A percentile compares a stretch with the other conserved stretches of the same genome.
phyloP scores from a whole-genome alignment of 305 asterid genomes.

The Fraxinus baroniana region DNA sequence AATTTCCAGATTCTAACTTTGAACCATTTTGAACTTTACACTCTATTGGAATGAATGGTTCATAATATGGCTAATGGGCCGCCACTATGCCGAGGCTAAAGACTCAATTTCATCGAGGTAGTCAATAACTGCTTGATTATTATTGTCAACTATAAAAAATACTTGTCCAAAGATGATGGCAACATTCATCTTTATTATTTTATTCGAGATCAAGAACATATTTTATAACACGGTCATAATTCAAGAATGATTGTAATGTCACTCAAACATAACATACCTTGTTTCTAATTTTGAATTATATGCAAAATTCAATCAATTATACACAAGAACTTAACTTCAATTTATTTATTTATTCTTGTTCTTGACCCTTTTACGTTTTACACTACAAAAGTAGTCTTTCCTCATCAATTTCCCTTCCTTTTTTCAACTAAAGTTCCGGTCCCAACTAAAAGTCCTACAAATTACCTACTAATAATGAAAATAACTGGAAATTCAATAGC shows the following conservation, averaged over 20 bases:
- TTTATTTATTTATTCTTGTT: not conserved
- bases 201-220: not conserved
- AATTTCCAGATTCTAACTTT: too few relatives aligned
- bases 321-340: not conserved
- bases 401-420: not conserved
- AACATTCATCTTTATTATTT: too few relatives aligned
- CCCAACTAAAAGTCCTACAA: not conserved
- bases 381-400: not conserved
- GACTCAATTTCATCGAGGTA: not conserved
- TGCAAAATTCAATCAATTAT: not conserved
- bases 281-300: not conserved
- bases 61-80: not conserved
- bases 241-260: not conserved
- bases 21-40: not conserved
- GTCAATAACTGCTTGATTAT: not conserved
- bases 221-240: not conserved
- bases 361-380: not conserved
- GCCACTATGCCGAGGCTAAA: not conserved
- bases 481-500: not conserved
- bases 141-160: not conserved
- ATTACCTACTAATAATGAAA: not conserved
- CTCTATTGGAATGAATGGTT: not conserved
- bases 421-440: not conserved
- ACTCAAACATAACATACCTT: not conserved
- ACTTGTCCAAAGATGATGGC: not conserved